These are phyloP conservation scores for Stemphylium lycopersici DNA, from an alignment of 2,329 filamentous ascomycete genomes.

Conservation along the genomic window DNA sequence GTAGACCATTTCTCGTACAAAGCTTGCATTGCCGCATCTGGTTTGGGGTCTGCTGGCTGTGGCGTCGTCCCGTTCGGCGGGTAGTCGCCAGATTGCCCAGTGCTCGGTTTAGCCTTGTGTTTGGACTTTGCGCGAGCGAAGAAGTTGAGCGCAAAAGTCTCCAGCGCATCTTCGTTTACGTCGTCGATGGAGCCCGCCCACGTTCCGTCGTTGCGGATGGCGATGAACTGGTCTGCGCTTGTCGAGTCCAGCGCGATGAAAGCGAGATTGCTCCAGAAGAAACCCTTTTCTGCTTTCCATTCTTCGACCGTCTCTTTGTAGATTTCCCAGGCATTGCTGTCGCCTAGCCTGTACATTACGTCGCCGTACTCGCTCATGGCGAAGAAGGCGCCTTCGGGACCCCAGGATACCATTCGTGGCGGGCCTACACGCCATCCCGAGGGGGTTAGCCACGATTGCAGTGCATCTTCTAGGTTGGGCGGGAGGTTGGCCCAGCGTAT, in stretches of 20 bases:
- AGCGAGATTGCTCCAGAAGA: constrained; percentile 39
- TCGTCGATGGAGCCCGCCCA: constrained; percentile 47
- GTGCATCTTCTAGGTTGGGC: constrained; percentile 31
- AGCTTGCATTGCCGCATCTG: constrained; percentile 29
- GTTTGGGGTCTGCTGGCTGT: constrained; percentile 10
- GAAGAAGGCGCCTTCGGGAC: constrained; percentile 41
- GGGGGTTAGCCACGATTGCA: constrained; percentile 48
- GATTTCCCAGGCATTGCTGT: constrained; percentile 33
- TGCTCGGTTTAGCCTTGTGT: constrained; percentile 23
- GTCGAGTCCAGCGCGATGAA: constrained; percentile 42
- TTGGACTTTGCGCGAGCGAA: constrained; percentile 29
- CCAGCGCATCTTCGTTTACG: constrained; percentile 40
- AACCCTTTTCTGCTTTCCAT: constrained; percentile 40
- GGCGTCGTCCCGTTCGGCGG: neutral
- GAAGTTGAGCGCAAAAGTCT: constrained; percentile 40
- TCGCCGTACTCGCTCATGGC: constrained; percentile 47
- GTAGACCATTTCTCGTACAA: constrained; percentile 42
- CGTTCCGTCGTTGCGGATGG: constrained; percentile 41
- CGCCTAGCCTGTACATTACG: constrained; percentile 35
- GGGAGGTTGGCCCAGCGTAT: constrained; percentile 44
- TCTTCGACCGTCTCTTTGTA: constrained; percentile 46
- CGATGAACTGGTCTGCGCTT: constrained; percentile 43
- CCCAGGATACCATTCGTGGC: constrained; percentile 42
- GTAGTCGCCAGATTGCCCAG: constrained; percentile 5
- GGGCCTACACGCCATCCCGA: constrained; percentile 45